Percentiles rank a stretch among this genome's conserved stretches.
Evolutionary conservation across 345 rosid species (phyloP).

Genomic region (Leavenworthia alabamica): DNA sequence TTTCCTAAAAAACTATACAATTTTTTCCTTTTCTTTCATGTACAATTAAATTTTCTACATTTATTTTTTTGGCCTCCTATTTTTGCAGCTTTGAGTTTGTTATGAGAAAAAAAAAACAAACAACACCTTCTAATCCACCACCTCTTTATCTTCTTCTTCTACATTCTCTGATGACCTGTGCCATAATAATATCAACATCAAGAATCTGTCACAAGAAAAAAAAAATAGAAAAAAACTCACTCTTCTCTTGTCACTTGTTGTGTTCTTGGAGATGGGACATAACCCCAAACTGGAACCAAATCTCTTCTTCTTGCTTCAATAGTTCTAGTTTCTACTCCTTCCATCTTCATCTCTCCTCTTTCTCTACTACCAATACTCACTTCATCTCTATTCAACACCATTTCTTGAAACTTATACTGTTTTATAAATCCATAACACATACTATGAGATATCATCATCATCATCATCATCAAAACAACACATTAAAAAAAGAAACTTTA

Average conservation of each 20-base stretch:
- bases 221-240: constrained; percentile 37
- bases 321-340: constrained; percentile 46
- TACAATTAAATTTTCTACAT: constrained; percentile 17
- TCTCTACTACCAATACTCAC: constrained; percentile 31
- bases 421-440: no score
- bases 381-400: constrained; percentile 37
- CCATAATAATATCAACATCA: not conserved
- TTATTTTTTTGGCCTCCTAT: not conserved
- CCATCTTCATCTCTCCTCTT: constrained; percentile 67
- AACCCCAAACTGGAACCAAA: constrained; percentile 62
- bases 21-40: not conserved
- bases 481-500: not conserved
- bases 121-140: constrained; percentile 50
- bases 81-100: not conserved
- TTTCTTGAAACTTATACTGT: constrained; percentile 59
- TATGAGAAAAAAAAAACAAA: constrained; percentile 11
- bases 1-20: not conserved
- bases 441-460: no score
- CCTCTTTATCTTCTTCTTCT: constrained; percentile 46
- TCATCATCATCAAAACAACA: not conserved
- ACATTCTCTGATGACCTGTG: constrained; percentile 23
- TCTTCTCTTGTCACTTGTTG: constrained; percentile 33
- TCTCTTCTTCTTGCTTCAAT: constrained; percentile 63
- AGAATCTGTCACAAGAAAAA: no score
- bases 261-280: constrained; percentile 38